Percentiles rank a stretch among this genome's conserved stretches.
Evolutionary conservation across 805 yeast genomes (phyloP).

Genomic region (Phaffomyces opuntiae): DNA sequence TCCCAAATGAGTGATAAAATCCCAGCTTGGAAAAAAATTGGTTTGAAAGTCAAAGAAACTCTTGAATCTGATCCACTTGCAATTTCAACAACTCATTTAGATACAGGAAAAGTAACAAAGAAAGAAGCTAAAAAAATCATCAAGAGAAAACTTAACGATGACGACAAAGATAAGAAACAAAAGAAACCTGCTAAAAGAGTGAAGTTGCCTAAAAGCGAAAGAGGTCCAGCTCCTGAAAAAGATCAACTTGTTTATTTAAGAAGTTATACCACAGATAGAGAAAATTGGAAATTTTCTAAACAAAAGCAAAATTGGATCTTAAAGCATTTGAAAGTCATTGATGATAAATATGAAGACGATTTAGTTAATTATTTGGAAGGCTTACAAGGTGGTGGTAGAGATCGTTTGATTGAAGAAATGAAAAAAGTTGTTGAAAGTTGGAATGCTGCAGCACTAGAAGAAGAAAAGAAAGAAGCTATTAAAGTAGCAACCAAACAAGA

Average conservation of each 20-base stretch:
- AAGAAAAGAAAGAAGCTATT: slow-evolving; percentile 10
- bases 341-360: slow-evolving; percentile 43
- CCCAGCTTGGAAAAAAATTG: slow-evolving; percentile 85
- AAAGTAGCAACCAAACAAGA: not conserved
- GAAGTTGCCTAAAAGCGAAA: slow-evolving; percentile 61
- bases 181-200: slow-evolving; percentile 64
- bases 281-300: slow-evolving; percentile 76
- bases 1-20: slow-evolving; percentile 24
- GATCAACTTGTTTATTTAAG: slow-evolving; percentile 66
- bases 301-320: slow-evolving; percentile 84
- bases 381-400: slow-evolving; percentile 64
- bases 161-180: slow-evolving; percentile 10
- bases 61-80: slow-evolving; percentile 39
- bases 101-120: slow-evolving; percentile 32
- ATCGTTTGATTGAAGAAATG: slow-evolving; percentile 46
- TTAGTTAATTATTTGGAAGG: slow-evolving; percentile 48
- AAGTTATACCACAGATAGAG: slow-evolving; percentile 47
- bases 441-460: slow-evolving; percentile 36
- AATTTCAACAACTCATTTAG: slow-evolving; percentile 37
- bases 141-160: slow-evolving; percentile 13
- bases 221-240: slow-evolving; percentile 66
- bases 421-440: slow-evolving; percentile 42
- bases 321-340: slow-evolving; percentile 49
- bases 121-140: slow-evolving; percentile 37
- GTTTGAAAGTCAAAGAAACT: slow-evolving; percentile 52